Evolutionary conservation across 1,139 yeast genomes (phyloP).

Genomic region (Meyerozyma carpophila): DNA sequence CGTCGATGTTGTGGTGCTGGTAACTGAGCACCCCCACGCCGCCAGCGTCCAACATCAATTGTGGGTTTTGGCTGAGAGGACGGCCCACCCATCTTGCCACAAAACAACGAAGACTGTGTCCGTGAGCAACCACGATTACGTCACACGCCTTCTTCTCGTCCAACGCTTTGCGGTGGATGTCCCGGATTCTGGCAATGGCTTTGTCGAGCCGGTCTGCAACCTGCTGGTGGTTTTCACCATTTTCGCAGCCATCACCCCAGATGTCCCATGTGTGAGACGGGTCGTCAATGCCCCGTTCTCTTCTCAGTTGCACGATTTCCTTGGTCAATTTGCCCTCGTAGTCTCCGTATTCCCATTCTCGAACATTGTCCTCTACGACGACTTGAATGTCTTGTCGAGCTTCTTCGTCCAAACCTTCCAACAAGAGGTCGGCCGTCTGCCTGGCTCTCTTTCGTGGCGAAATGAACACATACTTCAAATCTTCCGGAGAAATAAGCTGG

Average conservation of each 20-base stretch:
- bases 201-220: slow-evolving; percentile 68
- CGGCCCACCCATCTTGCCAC: slow-evolving; percentile 81
- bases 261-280: slow-evolving; percentile 55
- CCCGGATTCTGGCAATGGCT: slow-evolving; percentile 57
- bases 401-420: slow-evolving; percentile 45
- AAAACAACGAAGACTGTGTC: slow-evolving; percentile 84
- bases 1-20: slow-evolving; percentile 77
- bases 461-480: slow-evolving; percentile 59
- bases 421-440: slow-evolving; percentile 59
- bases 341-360: slow-evolving; percentile 97
- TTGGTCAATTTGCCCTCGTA: slow-evolving; percentile 78
- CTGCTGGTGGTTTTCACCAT: slow-evolving; percentile 67
- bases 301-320: slow-evolving; percentile 59
- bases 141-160: slow-evolving; percentile 56
- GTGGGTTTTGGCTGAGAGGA: slow-evolving; percentile 60
- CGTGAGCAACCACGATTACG: slow-evolving; percentile 82
- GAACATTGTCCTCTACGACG: slow-evolving; percentile 58
- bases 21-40: slow-evolving; percentile 91
- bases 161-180: slow-evolving; percentile 57
- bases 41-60: slow-evolving; percentile 85
- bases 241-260: slow-evolving; percentile 92
- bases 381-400: slow-evolving; percentile 38
- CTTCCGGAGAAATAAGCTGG: slow-evolving; percentile 59
- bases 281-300: slow-evolving; percentile 53
- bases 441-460: slow-evolving; percentile 82